Base-by-base conservation (phyloP, 1,284 basidiomycete genomes). In the Sporisorium sorghi region DNA sequence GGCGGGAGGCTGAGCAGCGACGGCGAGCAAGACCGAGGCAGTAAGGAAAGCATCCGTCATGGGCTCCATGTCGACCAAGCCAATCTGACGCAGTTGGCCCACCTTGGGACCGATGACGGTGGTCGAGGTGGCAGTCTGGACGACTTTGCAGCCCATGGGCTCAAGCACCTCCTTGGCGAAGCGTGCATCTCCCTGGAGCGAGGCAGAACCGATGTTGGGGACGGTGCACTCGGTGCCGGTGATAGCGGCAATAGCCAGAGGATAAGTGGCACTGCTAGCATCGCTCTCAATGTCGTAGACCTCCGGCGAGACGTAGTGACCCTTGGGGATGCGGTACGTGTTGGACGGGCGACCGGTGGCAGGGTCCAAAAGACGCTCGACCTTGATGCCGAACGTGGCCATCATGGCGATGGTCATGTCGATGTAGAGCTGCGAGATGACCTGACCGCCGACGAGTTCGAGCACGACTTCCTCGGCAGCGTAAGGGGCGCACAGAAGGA, bases 41-140 rank as follows among this genome's bases (percentile, higher is more conserved):
- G 95, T 98, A 85, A 99, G 89, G 88, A 99, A 99, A 7, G 95
- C 96, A 84, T 99, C 96, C 11, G 97, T 99, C 96, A 99, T 99
- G n/a, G 92, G 90, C 86, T 97, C 94, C 97, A 99, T 99, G 84
- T 99, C 94, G 24, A 98, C 90, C 76, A 91, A 88, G 39, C 93
- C 93, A 53, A 97, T 88, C 8, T 93, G 92, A 68, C 90, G 90
- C 48, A 99, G 88, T 77, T 90, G 87, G 2, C 94, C 93, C 21
- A 90, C 85, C 0, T 91, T 90, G 2, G 96, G 95, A 0, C 96
- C 97, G 0, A 89, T 91, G 43, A 99, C 95, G n/a, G 92, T 97
- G 30, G 96, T 98, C 84, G 92, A 90, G 0, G 89, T 91, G 46
- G 88, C 89, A 0, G 93, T 96, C 86, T 99, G 97, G 24, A 90